Base-by-base conservation (phyloP, 805 yeast genomes). In the Ascoidea tarda region DNA sequence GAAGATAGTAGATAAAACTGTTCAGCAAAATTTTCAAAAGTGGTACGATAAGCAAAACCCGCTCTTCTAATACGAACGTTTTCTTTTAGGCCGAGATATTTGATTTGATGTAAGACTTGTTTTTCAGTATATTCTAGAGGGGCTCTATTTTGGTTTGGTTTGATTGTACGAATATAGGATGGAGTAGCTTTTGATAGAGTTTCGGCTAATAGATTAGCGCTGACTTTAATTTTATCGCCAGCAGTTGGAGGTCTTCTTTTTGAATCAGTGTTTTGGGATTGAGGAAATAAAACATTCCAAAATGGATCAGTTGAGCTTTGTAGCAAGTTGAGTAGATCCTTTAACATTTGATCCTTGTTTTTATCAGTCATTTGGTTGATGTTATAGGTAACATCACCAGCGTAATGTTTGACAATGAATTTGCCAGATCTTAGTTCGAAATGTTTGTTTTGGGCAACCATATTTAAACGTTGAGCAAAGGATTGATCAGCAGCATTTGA, bases 11-110 rank as follows among this genome's bases (percentile, higher is more conserved):
- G 69, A 65, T 88, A 91, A 65, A 93, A 93, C 63, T 98, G 76
- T 68, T 93, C 96, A 16, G 88, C 96, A 63, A 93, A 93, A 66
- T 90, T 90, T 55, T 93, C 97, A 67, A 89, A 93, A 0, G 96
- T 87, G 59, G 95, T 96, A 69, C 99, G 83, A 63, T 90, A 93
- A 1, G 99, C 99, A 68, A 93, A 93, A 49, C 99, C 99, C 0
- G 99, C 98, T 73, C 99, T 84, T 74, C 99, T 81, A 59, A 93
- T 93, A 57, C 98, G 79, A 50, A 93, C 98, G 67, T 93, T 93
- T 67, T 93, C 99, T 63, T 93, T 93, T 67, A 93, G 73, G 65
- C 99, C 99, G 59, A 93, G 75, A 67, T 93, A 93, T 63, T 93
- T 93, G 59, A 93, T 84, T 71, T 93, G 99, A 67, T 93, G 99